These are phyloP conservation scores for Cyberlindnera xylosilytica DNA, from an alignment of 805 yeast species.

Conservation along the genomic window DNA sequence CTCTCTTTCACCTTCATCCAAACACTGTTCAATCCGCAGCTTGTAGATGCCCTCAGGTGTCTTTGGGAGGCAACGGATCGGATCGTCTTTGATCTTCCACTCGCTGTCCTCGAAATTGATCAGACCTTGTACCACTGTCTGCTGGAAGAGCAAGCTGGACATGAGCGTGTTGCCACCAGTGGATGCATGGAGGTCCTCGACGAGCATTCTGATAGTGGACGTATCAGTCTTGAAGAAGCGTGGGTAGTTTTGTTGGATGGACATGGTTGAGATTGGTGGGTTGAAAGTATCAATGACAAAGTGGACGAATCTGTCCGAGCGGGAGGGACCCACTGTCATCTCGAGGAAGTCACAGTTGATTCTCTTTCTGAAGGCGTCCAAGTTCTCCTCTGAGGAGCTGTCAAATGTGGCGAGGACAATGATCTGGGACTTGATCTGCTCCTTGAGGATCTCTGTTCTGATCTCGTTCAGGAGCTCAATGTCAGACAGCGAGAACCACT, in stretches of 20 bases:
- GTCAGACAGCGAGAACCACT: conserved; percentile 37
- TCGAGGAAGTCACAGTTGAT: conserved; percentile 22
- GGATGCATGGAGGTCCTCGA: not conserved
- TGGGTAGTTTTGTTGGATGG: conserved; percentile 8
- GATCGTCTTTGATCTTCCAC: not conserved
- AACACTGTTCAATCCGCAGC: conserved; percentile 18
- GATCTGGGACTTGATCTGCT: conserved; percentile 25
- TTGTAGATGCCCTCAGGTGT: conserved; percentile 10
- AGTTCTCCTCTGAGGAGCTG: conserved; percentile 5
- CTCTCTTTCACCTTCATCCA: conserved; percentile 23
- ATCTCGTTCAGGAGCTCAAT: conserved; percentile 28
- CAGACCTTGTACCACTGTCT: not conserved
- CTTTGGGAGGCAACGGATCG: not conserved
- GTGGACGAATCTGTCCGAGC: not conserved
- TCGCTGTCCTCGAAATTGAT: not conserved
- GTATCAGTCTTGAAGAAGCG: not conserved
- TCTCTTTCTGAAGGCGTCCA: conserved; percentile 18
- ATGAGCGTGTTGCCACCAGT: conserved; percentile 3
- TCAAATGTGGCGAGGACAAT: conserved; percentile 28
- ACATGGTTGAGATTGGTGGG: not conserved
- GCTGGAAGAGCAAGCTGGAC: conserved; percentile 1
- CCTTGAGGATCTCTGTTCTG: conserved; percentile 25
- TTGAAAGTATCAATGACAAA: conserved; percentile 3
- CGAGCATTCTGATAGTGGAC: not conserved
- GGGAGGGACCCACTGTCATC: conserved; percentile 6